Percentiles rank a stretch among this genome's conserved stretches.
phyloP scores from a whole-genome alignment of 2,329 filamentous ascomycete genomes.

The Cryphonectria radicalis region DNA sequence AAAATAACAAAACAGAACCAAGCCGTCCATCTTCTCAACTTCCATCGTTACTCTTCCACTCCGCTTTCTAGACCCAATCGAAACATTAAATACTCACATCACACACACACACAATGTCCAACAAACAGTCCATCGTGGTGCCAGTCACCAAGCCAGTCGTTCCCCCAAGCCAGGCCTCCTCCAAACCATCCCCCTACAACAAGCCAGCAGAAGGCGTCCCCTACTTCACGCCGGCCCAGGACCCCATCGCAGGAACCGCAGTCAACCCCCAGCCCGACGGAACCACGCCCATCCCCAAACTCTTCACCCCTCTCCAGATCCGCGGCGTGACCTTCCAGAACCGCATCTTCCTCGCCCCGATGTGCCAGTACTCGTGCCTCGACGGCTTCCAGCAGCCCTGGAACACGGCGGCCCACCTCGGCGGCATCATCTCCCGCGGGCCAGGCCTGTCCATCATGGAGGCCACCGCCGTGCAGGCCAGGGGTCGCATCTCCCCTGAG shows the following conservation, averaged over 20 bases:
- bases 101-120: conserved; percentile 11
- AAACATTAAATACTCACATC: background rate
- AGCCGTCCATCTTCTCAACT: too few species aligned
- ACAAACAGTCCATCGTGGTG: conserved; percentile 14
- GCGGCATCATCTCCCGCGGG: conserved; percentile 43
- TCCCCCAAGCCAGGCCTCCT: conserved; percentile 15
- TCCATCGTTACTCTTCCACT: too few species aligned
- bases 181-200: conserved; percentile 29
- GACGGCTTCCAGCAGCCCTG: conserved; percentile 48
- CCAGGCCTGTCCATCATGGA: conserved; percentile 39
- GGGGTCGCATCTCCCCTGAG: conserved; percentile 43
- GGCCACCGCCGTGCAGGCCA: conserved; percentile 37
- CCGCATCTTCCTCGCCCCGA: conserved; percentile 50
- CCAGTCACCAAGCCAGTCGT: conserved; percentile 27
- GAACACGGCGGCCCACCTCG: conserved; percentile 46
- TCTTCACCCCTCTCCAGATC: conserved; percentile 51
- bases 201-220: conserved; percentile 41
- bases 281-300: conserved; percentile 38
- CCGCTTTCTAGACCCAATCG: too few species aligned
- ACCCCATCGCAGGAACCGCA: conserved; percentile 44
- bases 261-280: conserved; percentile 41
- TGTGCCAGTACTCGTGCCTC: conserved; percentile 52
- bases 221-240: conserved; percentile 48
- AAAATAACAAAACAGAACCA: too few species aligned
- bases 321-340: conserved; percentile 50